phyloP scores from a whole-genome alignment of 2,329 filamentous ascomycete species.

The Botrytis galanthina region DNA sequence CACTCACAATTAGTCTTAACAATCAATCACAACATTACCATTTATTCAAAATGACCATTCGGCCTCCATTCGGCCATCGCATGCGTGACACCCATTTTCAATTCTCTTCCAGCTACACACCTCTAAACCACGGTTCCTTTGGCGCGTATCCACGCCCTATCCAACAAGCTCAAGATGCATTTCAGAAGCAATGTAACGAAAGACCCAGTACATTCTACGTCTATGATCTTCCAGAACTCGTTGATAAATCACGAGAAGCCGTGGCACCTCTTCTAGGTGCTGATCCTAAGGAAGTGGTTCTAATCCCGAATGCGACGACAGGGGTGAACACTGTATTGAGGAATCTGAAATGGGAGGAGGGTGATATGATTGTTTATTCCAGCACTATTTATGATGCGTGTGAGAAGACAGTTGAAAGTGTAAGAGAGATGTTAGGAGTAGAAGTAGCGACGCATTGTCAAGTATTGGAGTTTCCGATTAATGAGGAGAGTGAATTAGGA shows the following conservation, averaged over 20 bases:
- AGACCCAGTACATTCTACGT: conserved; percentile 74
- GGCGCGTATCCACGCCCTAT: conserved; percentile 69
- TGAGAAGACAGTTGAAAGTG: conserved; percentile 67
- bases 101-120: conserved; percentile 31
- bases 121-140: conserved; percentile 60
- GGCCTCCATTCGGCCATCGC: conserved; percentile 29
- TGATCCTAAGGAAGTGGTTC: conserved; percentile 64
- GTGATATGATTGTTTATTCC: conserved; percentile 75
- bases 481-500: conserved; percentile 46
- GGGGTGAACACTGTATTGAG: conserved; percentile 75
- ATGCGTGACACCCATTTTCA: conserved; percentile 31
- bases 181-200: conserved; percentile 64
- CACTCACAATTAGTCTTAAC: too few species aligned
- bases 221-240: conserved; percentile 58
- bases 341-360: conserved; percentile 62
- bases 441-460: conserved; percentile 42
- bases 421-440: conserved; percentile 41
- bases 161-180: conserved; percentile 57
- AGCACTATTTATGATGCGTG: conserved; percentile 76
- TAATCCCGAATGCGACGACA: conserved; percentile 77
- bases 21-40: not conserved
- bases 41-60: not conserved
- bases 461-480: conserved; percentile 63
- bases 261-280: conserved; percentile 66
- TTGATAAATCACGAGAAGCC: conserved; percentile 63